Evolutionary conservation across 495 filamentous ascomycete species (phyloP), one percentile per base, ranked within the genome.

Genomic region (Choiromyces venosus): DNA sequence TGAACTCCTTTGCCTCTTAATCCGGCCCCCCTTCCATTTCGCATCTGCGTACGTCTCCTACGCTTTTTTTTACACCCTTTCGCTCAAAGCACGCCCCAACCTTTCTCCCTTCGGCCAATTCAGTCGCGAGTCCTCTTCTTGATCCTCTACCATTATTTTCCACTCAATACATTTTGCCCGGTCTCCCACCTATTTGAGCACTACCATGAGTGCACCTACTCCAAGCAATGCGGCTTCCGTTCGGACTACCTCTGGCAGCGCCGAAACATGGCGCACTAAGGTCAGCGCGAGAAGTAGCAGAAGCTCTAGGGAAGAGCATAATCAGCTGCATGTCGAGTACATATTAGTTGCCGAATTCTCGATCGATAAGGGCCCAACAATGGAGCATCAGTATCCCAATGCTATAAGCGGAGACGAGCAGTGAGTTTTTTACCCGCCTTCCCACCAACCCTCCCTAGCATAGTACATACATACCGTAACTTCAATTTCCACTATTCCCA

Each of bases 261-360:
- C 73, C 35, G 75, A 68, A 44, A 80, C 78, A 37, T 61, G 73
- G 25, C 71, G 33, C n/a, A 74, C 78, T 38, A 69, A 74, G 42
- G 73, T 39, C 71, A 80, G 78, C 36, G 78, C 70, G 37, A 71
- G 78, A 65, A 80, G 74, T 68, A 73, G 73, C 40, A 68, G 71
- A 38, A 80, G 78, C 67, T 77, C 75, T 65, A 76, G 76, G 72
- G 52, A 61, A 33, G 52, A 61, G n/a, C 76, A 83, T 61, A 81
- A 87, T 40, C 93, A 97, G 83, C 93, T 91, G 74, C 95, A 99
- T 89, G 95, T 99, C 81, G 95, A 98, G 82, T 99, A 97, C 81
- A 97, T 99, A 71, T 86, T 99, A n/a, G 96, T 99, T 68, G 95
- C 95, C 0, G 95, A 93, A 4, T 99, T 99, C 82, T 93, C 97